These are phyloP conservation scores for Aaosphaeria pasadenensis DNA, from an alignment of 2,329 filamentous ascomycete genomes.

Conservation along the genomic window DNA sequence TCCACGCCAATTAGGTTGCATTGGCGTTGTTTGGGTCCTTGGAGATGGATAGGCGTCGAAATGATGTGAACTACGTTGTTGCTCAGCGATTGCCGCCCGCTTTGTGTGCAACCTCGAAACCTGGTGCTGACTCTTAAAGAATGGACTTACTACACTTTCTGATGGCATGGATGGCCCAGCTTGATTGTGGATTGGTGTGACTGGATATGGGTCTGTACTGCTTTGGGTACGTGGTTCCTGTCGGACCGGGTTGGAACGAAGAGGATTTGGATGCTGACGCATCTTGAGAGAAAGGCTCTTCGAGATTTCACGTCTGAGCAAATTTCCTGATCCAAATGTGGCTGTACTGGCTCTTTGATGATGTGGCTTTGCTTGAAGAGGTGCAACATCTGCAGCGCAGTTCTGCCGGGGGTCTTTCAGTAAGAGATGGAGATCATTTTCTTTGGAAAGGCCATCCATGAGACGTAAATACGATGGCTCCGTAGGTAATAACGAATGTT, in stretches of 20 bases:
- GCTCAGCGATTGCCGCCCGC: not conserved
- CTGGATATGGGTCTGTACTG: too few relatives aligned
- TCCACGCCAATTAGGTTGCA: slow-evolving; percentile 15
- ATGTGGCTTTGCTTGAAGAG: slow-evolving; percentile 3
- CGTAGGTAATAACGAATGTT: slow-evolving; percentile 8
- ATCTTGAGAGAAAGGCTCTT: too few relatives aligned
- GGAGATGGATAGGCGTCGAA: slow-evolving; percentile 24
- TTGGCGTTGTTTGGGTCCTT: slow-evolving; percentile 8
- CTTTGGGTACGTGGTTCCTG: too few relatives aligned
- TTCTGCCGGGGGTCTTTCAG: slow-evolving; percentile 24
- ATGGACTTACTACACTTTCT: slow-evolving; percentile 39
- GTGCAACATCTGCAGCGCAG: slow-evolving; percentile 6
- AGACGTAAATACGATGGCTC: slow-evolving; percentile 29
- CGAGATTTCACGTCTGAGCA: too few relatives aligned
- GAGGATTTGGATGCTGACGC: too few relatives aligned
- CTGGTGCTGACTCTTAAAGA: slow-evolving; percentile 28
- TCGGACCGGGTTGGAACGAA: too few relatives aligned
- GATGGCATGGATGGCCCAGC: not conserved
- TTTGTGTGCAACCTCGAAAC: slow-evolving; percentile 9
- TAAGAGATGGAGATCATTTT: slow-evolving; percentile 19
- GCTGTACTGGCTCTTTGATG: too few relatives aligned
- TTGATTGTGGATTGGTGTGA: not conserved
- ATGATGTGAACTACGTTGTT: slow-evolving; percentile 22
- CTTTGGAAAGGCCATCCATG: slow-evolving; percentile 24
- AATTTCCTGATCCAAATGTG: too few relatives aligned